phyloP scores from a whole-genome alignment of 2,329 filamentous ascomycete species.

The Coleophoma cylindrospora region DNA sequence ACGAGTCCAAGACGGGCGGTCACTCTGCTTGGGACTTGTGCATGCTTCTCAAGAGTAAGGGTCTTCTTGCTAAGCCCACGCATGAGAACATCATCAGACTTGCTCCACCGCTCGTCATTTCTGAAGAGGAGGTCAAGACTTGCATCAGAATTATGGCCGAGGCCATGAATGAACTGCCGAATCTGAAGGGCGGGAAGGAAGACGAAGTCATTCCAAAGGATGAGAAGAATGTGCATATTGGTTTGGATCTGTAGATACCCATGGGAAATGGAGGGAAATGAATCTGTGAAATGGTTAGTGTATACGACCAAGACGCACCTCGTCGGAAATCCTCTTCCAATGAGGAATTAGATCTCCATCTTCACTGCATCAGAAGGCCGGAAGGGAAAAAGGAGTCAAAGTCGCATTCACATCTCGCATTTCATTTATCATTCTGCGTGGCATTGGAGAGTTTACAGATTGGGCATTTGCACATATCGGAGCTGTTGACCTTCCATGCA shows the following conservation, averaged over 20 bases:
- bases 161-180: slow-evolving; percentile 76
- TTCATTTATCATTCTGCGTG: no score
- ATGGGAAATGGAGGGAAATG: no score
- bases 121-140: slow-evolving; percentile 75
- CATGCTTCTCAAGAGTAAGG: slow-evolving; percentile 92
- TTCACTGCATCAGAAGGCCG: no score
- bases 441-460: no score
- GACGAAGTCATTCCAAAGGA: slow-evolving; percentile 49
- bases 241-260: slow-evolving; percentile 33
- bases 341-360: no score
- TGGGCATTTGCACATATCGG: no score
- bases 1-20: slow-evolving; percentile 79
- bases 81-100: slow-evolving; percentile 98
- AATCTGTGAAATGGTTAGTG: no score
- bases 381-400: no score
- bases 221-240: slow-evolving; percentile 59
- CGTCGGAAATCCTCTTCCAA: no score
- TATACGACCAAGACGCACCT: no score
- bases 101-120: slow-evolving; percentile 93
- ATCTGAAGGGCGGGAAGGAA: slow-evolving; percentile 49
- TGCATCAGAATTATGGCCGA: slow-evolving; percentile 77
- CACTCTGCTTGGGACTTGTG: slow-evolving; percentile 95
- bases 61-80: slow-evolving; percentile 92
- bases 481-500: no score
- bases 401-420: no score